Evolutionary conservation across 2,329 filamentous ascomycete genomes (phyloP), one percentile per base, ranked within the genome.

Genomic region (Phialophora tarda): DNA sequence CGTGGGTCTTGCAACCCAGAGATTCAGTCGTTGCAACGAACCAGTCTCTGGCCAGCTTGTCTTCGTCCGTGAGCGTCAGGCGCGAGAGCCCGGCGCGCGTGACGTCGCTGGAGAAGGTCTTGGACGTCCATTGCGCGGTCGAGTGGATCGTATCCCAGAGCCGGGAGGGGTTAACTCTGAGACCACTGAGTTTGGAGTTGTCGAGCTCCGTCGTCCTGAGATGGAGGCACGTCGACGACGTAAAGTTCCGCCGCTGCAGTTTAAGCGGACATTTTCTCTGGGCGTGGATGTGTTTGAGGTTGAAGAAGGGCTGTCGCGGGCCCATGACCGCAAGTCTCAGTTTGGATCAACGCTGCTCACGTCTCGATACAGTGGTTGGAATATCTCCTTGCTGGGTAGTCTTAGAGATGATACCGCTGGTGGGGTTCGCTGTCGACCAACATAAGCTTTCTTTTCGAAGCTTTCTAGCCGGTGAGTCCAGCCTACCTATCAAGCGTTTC

Each of bases 11-110:
- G 75, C 91, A 94, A 5, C 88, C 89, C 0, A 93, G 79, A 0
- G 79, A 80, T 71, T 85, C 78, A 1, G 86, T 87, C 0, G 87
- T 88, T 21, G 87, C 76, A 0, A 88, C 83, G 70, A 94, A 93
- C 91, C 91, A 94, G 76, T 91, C 86, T 41, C 91, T 85, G 8
- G 84, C 91, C 71, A 84, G 77, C 73, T 89, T 91, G 75, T 94
- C 91, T 2, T 86, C 81, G 71, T 92, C 86, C 1, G 87, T 88
- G n/a, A 94, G 82, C 0, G 91, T 81, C 0, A 94, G 84, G 0
- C 91, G 88, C 28, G 63, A 51, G 10, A 70, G 64, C 5, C 68
- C 68, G 1, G 60, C 68, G 2, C 59, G 57, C 44, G 17, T 66
- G 56, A 69, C 62, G 41, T 69, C 68, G 30, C 44, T 32, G 17